Evolutionary conservation across 306 rosid genomes (phyloP).

Genomic region (Purshia tridentata): DNA sequence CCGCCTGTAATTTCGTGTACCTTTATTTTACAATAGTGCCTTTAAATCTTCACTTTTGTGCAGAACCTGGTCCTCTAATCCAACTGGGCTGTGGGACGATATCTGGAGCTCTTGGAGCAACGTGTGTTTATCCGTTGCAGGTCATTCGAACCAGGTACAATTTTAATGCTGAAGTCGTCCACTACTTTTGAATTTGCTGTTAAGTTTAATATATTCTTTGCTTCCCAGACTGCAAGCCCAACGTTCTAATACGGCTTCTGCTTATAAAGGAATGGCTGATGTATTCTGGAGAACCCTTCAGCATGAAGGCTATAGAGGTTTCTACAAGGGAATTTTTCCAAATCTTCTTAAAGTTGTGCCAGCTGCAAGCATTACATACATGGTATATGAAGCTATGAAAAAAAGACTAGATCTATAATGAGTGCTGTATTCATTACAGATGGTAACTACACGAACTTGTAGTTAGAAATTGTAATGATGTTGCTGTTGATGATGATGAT

Average conservation of each 20-base stretch:
- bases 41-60: slow-evolving; percentile 34
- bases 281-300: slow-evolving; percentile 81
- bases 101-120: slow-evolving; percentile 94
- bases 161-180: slow-evolving; percentile 12
- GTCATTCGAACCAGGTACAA: slow-evolving; percentile 87
- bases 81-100: slow-evolving; percentile 94
- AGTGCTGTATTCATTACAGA: slow-evolving; percentile 10
- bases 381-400: slow-evolving; percentile 88
- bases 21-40: background rate
- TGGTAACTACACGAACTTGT: slow-evolving; percentile 33
- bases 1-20: slow-evolving; percentile 3
- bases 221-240: slow-evolving; percentile 93
- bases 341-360: slow-evolving; percentile 94
- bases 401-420: slow-evolving; percentile 72
- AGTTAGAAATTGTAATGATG: slow-evolving; percentile 29
- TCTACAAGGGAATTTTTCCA: slow-evolving; percentile 94
- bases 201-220: slow-evolving; percentile 16
- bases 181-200: background rate
- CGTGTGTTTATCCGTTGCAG: slow-evolving; percentile 94
- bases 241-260: slow-evolving; percentile 29
- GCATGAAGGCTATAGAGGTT: slow-evolving; percentile 73
- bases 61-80: slow-evolving; percentile 88
- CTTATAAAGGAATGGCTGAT: slow-evolving; percentile 73
- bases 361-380: slow-evolving; percentile 86
- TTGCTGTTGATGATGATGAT: slow-evolving; percentile 32